phyloP scores from a whole-genome alignment of 176 grass and related monocot species.

The Cenchrus americanus region DNA sequence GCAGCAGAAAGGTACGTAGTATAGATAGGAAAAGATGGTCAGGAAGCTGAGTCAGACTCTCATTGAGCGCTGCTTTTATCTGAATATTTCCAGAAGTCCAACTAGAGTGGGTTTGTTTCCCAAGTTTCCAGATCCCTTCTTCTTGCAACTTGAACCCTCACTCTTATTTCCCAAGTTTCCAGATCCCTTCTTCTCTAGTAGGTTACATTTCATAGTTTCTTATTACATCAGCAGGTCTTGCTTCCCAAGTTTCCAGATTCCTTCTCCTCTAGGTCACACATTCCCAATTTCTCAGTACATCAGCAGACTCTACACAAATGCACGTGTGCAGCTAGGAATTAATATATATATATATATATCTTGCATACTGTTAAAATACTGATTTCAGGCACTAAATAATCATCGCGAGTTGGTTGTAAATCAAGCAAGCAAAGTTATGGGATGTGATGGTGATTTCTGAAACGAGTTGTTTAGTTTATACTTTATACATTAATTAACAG shows the following conservation, averaged over 20 bases:
- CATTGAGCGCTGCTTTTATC: background rate
- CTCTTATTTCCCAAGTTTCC: constrained; percentile 7
- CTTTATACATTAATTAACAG: background rate
- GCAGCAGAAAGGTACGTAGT: background rate
- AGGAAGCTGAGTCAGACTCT: too few relatives aligned
- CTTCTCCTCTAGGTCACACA: too few relatives aligned
- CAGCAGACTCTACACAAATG: background rate
- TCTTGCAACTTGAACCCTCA: too few relatives aligned
- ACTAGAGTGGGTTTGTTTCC: background rate
- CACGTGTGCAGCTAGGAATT: constrained; percentile 1
- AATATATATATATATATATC: too few relatives aligned
- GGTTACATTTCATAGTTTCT: background rate
- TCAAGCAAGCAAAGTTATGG: background rate
- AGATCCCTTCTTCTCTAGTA: constrained; percentile 2
- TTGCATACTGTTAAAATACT: background rate
- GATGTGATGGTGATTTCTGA: constrained; percentile 1
- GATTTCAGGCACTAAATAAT: background rate
- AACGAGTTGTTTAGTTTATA: background rate
- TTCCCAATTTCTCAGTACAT: too few relatives aligned
- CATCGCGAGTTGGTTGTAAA: background rate
- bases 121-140: constrained; percentile 19
- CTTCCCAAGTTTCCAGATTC: too few relatives aligned
- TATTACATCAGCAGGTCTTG: background rate
- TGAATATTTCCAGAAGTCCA: background rate
- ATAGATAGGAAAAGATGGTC: background rate